Conservation (phyloP, 306 rosid species). For the Rosa multiflora region DNA sequence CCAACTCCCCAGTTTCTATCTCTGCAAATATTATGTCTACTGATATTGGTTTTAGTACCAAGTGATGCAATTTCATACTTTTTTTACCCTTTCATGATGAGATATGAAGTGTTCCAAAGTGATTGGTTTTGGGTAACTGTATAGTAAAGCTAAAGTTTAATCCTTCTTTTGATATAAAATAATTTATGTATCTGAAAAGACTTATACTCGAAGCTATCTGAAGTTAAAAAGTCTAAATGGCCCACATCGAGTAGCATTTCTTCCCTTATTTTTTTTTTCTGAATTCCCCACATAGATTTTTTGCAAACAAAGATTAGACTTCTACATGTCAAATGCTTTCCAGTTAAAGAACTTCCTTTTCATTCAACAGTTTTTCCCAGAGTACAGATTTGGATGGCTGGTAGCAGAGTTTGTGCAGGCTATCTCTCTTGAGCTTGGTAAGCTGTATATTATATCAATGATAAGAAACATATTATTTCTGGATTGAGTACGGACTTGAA, state of each 20-base stretch:
- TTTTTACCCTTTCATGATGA: neutral
- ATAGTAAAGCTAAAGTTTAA: neutral
- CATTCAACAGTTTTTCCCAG: constrained; percentile 69
- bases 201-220: neutral
- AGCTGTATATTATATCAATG: constrained; percentile 33
- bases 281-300: neutral
- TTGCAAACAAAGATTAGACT: neutral
- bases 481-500: constrained; percentile 12
- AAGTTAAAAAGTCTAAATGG: neutral
- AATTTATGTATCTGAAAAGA: neutral
- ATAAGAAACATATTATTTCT: constrained; percentile 9
- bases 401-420: constrained; percentile 55
- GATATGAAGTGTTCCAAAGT: neutral
- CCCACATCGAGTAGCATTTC: neutral
- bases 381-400: constrained; percentile 77
- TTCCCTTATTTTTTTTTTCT: neutral
- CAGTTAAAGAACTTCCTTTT: constrained; percentile 17
- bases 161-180: neutral
- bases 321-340: neutral
- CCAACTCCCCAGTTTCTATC: neutral
- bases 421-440: constrained; percentile 72
- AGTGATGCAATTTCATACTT: neutral
- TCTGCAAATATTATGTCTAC: neutral
- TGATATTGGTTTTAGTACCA: neutral
- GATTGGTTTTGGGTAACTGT: neutral